Evolutionary conservation across 2,329 filamentous ascomycete genomes (phyloP).

Genomic region (Leptographium radiaticola): DNA sequence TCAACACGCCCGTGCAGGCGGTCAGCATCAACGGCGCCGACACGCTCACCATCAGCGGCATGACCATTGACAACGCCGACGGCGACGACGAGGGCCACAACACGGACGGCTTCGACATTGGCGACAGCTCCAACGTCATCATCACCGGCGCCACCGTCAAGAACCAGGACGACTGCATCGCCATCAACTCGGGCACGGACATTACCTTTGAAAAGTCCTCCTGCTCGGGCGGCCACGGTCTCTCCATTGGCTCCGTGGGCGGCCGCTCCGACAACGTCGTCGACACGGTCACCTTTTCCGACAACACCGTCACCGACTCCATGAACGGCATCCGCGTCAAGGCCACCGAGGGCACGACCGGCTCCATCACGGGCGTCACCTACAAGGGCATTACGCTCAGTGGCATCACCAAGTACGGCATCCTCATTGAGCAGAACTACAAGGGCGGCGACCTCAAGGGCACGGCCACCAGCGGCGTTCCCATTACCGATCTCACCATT

Average conservation of each 20-base stretch:
- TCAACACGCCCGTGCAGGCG: conserved; percentile 28
- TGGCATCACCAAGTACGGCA: conserved; percentile 37
- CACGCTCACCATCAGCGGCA: conserved; percentile 20
- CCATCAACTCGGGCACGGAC: conserved; percentile 26
- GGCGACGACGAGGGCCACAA: conserved; percentile 39
- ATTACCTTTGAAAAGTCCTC: conserved; percentile 27
- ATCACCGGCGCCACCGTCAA: conserved; percentile 40
- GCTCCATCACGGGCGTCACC: conserved; percentile 36
- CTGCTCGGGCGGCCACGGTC: conserved; percentile 40
- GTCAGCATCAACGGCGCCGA: conserved; percentile 25
- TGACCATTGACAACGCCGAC: conserved; percentile 26
- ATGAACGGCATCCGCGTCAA: conserved; percentile 33
- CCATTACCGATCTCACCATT: conserved; percentile 33
- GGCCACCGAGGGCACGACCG: conserved; percentile 36
- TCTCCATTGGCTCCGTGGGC: conserved; percentile 33
- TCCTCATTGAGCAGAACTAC: conserved; percentile 48
- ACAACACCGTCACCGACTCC: conserved; percentile 6
- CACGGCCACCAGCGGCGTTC: conserved; percentile 19
- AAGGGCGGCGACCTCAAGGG: conserved; percentile 27
- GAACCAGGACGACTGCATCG: conserved; percentile 51
- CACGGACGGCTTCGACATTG: conserved; percentile 47
- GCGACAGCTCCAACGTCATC: conserved; percentile 31
- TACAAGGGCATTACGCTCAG: conserved; percentile 38
- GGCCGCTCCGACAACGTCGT: conserved; percentile 39
- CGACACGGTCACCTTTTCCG: conserved; percentile 32